Evolutionary conservation across 1,284 basidiomycete genomes (phyloP).

Genomic region (Trametes sp.): DNA sequence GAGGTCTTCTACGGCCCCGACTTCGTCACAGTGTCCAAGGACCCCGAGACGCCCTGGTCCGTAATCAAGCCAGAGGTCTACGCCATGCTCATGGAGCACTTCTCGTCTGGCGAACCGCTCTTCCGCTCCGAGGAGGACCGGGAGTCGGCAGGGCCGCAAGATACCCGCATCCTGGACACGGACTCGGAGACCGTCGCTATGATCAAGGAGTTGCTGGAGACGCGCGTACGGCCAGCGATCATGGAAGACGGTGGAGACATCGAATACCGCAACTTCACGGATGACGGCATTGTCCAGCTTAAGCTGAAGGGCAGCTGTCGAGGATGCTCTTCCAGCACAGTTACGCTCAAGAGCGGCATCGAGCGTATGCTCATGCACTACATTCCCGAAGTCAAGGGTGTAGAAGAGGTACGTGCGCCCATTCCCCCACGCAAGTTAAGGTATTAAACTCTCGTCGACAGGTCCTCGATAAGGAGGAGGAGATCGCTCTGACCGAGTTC

Average conservation of each 20-base stretch:
- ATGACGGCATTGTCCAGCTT: conserved; percentile 69
- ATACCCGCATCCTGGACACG: conserved; percentile 94
- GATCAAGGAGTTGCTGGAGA: conserved; percentile 98
- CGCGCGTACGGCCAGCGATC: conserved; percentile 93
- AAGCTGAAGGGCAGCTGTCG: conserved; percentile 97
- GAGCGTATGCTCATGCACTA: conserved; percentile 99
- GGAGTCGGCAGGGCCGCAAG: conserved; percentile 87
- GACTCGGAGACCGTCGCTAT: conserved; percentile 99
- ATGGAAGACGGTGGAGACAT: conserved; percentile 96
- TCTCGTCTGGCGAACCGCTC: conserved; percentile 86
- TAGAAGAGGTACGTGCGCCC: conserved; percentile 80
- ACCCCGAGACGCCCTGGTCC: conserved; percentile 86
- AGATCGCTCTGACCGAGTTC: conserved; percentile 90
- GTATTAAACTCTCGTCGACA: conserved; percentile 39
- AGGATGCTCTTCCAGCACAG: conserved; percentile 92
- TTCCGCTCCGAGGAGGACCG: conserved; percentile 84
- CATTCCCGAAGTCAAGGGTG: conserved; percentile 96
- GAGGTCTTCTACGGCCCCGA: conserved; percentile 96
- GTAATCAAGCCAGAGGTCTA: conserved; percentile 99
- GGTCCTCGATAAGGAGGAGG: conserved; percentile 92
- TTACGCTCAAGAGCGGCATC: conserved; percentile 95
- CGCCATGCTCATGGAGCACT: conserved; percentile 97
- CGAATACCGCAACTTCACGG: conserved; percentile 80
- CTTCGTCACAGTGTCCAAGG: conserved; percentile 97
- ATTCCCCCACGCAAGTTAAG: neutral